A percentile compares a stretch with the other conserved stretches of the same genome.
Evolutionary conservation across 2,329 filamentous ascomycete genomes (phyloP).

Genomic region (Fusarium sp.): DNA sequence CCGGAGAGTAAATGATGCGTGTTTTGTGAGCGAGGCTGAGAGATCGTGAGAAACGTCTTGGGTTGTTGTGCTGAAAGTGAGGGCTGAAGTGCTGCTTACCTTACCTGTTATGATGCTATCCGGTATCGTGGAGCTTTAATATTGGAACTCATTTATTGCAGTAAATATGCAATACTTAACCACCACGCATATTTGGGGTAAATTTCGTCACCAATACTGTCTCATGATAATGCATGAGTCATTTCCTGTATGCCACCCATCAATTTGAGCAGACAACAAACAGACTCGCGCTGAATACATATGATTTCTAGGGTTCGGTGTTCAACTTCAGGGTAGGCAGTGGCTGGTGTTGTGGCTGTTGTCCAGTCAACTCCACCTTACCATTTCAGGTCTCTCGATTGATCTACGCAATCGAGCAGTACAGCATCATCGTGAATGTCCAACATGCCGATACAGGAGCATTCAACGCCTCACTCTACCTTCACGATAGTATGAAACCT

Average conservation of each 20-base stretch:
- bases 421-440: not conserved
- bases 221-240: rapidly evolving
- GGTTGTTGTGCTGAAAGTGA: not conserved
- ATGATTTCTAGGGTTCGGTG: rapidly evolving
- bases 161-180: rapidly evolving
- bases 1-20: not conserved
- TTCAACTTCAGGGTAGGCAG: not conserved
- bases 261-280: too few species aligned
- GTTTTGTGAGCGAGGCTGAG: not conserved
- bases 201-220: rapidly evolving
- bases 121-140: not conserved
- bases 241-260: not conserved
- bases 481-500: rapidly evolving
- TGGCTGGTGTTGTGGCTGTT: not conserved
- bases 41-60: not conserved
- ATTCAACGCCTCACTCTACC: rapidly evolving
- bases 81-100: not conserved
- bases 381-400: not conserved
- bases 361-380: not conserved
- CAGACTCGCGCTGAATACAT: not conserved
- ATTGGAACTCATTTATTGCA: not conserved
- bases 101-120: too few species aligned
- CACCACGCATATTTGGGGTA: too few species aligned
- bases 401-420: not conserved
- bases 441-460: not conserved